phyloP scores from a whole-genome alignment of 179 eudicot species.

The Beta corolliflora region DNA sequence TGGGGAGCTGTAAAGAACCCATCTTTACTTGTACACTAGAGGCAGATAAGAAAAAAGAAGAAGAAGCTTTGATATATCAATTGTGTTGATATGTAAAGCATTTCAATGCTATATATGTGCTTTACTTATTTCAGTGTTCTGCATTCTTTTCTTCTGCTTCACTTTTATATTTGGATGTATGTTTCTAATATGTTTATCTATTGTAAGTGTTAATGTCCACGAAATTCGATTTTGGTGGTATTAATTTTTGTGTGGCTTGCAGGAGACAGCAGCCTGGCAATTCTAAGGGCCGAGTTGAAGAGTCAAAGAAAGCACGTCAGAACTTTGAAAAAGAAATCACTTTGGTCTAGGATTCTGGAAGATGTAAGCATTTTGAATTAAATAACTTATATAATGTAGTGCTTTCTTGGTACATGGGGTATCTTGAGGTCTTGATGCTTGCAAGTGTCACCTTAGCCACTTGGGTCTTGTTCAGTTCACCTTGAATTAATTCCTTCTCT shows the following conservation, averaged over 20 bases:
- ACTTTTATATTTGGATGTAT: background rate
- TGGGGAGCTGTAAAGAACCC: background rate
- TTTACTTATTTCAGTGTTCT: background rate
- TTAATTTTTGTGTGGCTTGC: constrained; percentile 26
- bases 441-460: background rate
- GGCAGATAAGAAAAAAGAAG: background rate
- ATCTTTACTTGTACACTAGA: background rate
- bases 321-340: constrained; percentile 91
- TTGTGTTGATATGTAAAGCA: background rate
- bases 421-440: constrained; percentile 6
- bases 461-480: background rate
- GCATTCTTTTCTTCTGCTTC: background rate
- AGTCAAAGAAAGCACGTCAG: constrained; percentile 92
- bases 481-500: too few species aligned
- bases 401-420: background rate
- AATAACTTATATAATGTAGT: background rate
- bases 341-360: constrained; percentile 93
- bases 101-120: background rate
- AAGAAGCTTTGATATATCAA: background rate
- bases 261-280: constrained; percentile 89
- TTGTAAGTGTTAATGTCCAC: background rate
- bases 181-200: background rate
- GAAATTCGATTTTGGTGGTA: background rate
- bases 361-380: constrained; percentile 56
- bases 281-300: constrained; percentile 86